Conservation (phyloP, 2,329 filamentous ascomycete genomes). For the Anisogramma anomala region DNA sequence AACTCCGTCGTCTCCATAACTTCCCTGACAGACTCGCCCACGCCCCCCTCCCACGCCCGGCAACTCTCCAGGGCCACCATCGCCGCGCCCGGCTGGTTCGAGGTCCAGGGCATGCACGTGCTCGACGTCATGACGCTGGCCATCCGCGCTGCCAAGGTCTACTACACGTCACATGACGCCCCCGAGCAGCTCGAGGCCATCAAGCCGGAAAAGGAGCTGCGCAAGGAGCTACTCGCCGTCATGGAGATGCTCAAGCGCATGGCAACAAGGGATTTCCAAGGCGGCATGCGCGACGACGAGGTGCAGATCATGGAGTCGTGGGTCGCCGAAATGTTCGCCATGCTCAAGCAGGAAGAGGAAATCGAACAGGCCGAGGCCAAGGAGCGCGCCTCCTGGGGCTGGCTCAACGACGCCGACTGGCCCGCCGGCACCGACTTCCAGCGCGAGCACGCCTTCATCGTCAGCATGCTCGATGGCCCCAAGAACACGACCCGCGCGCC, state of each 20-base stretch:
- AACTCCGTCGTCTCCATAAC: constrained; percentile 12
- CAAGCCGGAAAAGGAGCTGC: constrained; percentile 75
- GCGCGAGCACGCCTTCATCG: constrained; percentile 71
- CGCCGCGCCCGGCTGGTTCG: constrained; percentile 57
- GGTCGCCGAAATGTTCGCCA: constrained; percentile 65
- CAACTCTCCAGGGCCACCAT: constrained; percentile 19
- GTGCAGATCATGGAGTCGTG: constrained; percentile 63
- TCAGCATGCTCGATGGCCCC: constrained; percentile 44
- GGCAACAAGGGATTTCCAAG: constrained; percentile 75
- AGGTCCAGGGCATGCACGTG: constrained; percentile 83
- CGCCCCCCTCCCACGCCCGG: constrained; percentile 13
- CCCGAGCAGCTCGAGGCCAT: constrained; percentile 77
- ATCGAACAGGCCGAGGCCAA: constrained; percentile 61
- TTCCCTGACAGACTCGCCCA: constrained; percentile 12
- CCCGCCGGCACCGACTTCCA: constrained; percentile 51
- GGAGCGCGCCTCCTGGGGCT: constrained; percentile 65
- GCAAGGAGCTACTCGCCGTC: constrained; percentile 71
- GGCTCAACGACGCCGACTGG: constrained; percentile 70
- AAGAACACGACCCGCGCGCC: constrained; percentile 10
- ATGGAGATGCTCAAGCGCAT: constrained; percentile 88
- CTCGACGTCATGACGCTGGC: constrained; percentile 87
- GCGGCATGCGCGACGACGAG: constrained; percentile 71
- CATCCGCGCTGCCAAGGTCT: constrained; percentile 91
- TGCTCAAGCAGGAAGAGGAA: constrained; percentile 66
- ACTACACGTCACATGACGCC: constrained; percentile 86